phyloP scores from a whole-genome alignment of 495 filamentous ascomycete species.

The Penicillium odoratum region DNA sequence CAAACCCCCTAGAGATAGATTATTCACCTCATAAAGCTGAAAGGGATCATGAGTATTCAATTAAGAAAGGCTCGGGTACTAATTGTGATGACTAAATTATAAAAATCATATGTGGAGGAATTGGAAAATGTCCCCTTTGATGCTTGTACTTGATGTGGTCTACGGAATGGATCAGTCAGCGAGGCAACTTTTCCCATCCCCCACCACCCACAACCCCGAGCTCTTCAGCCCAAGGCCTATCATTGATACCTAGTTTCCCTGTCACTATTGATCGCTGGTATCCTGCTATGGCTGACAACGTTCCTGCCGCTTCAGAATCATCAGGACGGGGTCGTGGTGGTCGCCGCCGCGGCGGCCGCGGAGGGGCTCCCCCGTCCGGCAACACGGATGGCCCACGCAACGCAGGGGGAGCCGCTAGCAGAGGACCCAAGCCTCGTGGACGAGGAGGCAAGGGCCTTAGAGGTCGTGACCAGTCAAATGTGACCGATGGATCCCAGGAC shows the following conservation, averaged over 20 bases:
- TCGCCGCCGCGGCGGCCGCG: constrained; percentile 46
- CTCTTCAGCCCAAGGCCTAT: constrained; percentile 14
- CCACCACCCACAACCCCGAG: constrained; percentile 19
- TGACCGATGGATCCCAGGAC: constrained; percentile 16
- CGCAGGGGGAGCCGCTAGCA: constrained; percentile 24
- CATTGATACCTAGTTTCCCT: constrained; percentile 13
- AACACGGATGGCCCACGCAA: constrained; percentile 25
- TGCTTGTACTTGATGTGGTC: not conserved
- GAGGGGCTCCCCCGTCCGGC: constrained; percentile 32
- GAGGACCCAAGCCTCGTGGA: constrained; percentile 32
- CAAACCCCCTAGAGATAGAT: too few relatives aligned
- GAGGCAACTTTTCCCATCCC: constrained; percentile 23
- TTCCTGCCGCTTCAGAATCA: constrained; percentile 28
- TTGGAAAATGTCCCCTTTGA: too few relatives aligned
- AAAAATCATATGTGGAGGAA: too few relatives aligned
- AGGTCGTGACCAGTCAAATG: constrained; percentile 33
- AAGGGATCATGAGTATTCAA: too few relatives aligned
- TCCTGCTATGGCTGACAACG: constrained; percentile 40
- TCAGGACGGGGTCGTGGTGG: constrained; percentile 38
- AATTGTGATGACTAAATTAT: too few relatives aligned
- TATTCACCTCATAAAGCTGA: too few relatives aligned
- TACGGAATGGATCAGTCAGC: constrained; percentile 30
- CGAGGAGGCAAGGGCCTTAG: constrained; percentile 32
- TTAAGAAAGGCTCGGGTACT: too few relatives aligned
- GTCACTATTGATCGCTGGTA: constrained; percentile 5